Evolutionary conservation across 768 basidiomycete genomes (phyloP), one percentile per base, ranked within the genome.

Genomic region (Boletus speciosus): DNA sequence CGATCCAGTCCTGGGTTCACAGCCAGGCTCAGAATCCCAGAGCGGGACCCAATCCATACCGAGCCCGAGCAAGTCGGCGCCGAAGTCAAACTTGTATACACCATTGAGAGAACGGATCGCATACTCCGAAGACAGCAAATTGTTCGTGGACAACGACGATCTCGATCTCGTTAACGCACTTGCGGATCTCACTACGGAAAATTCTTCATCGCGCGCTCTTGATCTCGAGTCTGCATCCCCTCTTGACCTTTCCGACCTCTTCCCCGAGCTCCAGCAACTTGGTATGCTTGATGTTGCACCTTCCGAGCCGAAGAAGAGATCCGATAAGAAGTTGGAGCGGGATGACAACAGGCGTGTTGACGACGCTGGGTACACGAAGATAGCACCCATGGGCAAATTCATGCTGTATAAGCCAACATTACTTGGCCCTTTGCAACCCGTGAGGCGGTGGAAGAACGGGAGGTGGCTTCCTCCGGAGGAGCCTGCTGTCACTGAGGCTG

Each of bases 331-430:
- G 49, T 80, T 78, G 49, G 83, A 77, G 61, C 76, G 81, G 60
- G 81, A 92, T 61, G 88, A 86, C 66, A 81, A 78, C 67, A 85
- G 80, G 71, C 78, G 96, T 31, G 64, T 81, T 1, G 96, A 98
- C 61, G 93, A 94, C 48, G 81, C 85, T 8, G 82, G 83, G 15
- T 84, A 83, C 52, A 84, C 85, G 31, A 91, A 88, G 58, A 73
- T 98, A 27, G 82, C 83, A 25, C 87, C 91, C 27, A 79, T 84
- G 42, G 85, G 85, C 25, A 76, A 80, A 53, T 86, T 96, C 67
- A 90, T 97, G 86, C 76, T 83, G 51, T 74, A 78, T 35, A 90
- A 88, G 66, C 92, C 93, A 2, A 87, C 93, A 2, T 79, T 99
- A 27, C 76, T 98, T 34, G 86, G 92, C 10, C 81, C 93, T 43